Evolutionary conservation across 176 grass and related monocot species (phyloP).

Genomic region (Dendrocalamus sinicus): DNA sequence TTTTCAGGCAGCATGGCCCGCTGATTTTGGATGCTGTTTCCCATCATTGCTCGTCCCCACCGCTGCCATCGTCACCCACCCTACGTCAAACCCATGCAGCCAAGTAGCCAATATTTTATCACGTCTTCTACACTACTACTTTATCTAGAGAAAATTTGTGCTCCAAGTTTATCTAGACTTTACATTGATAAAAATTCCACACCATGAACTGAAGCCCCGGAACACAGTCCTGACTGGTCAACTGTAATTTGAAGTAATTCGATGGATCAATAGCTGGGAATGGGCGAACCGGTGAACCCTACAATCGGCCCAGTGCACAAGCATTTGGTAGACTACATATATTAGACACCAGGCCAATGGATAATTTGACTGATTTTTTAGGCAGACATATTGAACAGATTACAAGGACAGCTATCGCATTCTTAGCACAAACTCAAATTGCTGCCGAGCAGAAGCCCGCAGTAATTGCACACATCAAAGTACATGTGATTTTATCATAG

Average conservation of each 20-base stretch:
- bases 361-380: background rate
- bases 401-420: background rate
- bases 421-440: background rate
- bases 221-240: background rate
- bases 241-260: background rate
- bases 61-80: too few relatives aligned
- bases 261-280: background rate
- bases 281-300: background rate
- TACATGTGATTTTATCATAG: background rate
- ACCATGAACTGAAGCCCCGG: too few relatives aligned
- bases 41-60: too few relatives aligned
- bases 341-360: background rate
- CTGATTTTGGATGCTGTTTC: too few relatives aligned
- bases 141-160: too few relatives aligned
- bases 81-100: too few relatives aligned
- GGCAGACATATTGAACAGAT: background rate
- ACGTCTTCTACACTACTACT: too few relatives aligned
- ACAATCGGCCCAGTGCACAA: background rate
- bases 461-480: background rate
- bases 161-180: too few relatives aligned
- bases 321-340: background rate
- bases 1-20: too few relatives aligned
- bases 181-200: too few relatives aligned
- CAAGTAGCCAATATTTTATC: too few relatives aligned
- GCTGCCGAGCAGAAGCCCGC: too few relatives aligned